phyloP scores from a whole-genome alignment of 495 filamentous ascomycete species.

The Staphylotrichum longicolle region DNA sequence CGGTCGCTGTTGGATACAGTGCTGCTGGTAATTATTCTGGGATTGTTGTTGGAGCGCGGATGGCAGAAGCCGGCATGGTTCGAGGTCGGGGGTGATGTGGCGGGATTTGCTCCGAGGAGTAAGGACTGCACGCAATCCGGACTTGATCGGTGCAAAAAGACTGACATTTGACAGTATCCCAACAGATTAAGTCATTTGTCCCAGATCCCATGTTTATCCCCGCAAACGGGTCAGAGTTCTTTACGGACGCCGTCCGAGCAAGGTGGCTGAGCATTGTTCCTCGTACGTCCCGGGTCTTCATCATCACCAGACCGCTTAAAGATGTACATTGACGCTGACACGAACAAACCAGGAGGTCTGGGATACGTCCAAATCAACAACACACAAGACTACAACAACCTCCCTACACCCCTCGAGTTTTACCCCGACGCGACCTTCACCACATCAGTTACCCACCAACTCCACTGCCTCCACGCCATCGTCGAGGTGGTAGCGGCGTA shows the following conservation, averaged over 20 bases:
- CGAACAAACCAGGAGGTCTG: constrained; percentile 26
- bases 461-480: constrained; percentile 49
- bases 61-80: constrained; percentile 22
- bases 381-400: constrained; percentile 38
- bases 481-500: constrained; percentile 39
- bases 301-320: no score
- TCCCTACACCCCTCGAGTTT: constrained; percentile 37
- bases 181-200: constrained; percentile 44
- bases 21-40: constrained; percentile 37
- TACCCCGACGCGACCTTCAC: constrained; percentile 45
- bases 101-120: constrained; percentile 40
- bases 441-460: constrained; percentile 49
- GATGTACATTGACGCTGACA: no score
- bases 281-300: constrained; percentile 26
- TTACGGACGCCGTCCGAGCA: constrained; percentile 35
- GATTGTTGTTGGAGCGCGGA: constrained; percentile 32
- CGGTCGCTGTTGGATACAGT: constrained; percentile 39
- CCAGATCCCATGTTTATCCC: constrained; percentile 43
- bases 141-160: neutral
- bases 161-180: constrained; percentile 33
- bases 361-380: constrained; percentile 43
- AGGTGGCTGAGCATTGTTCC: constrained; percentile 46
- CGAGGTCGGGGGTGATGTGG: constrained; percentile 39
- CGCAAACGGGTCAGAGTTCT: constrained; percentile 46
- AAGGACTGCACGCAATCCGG: neutral